Conservation (phyloP, 176 grass and related monocot genomes). For the Zoysia pacifica region DNA sequence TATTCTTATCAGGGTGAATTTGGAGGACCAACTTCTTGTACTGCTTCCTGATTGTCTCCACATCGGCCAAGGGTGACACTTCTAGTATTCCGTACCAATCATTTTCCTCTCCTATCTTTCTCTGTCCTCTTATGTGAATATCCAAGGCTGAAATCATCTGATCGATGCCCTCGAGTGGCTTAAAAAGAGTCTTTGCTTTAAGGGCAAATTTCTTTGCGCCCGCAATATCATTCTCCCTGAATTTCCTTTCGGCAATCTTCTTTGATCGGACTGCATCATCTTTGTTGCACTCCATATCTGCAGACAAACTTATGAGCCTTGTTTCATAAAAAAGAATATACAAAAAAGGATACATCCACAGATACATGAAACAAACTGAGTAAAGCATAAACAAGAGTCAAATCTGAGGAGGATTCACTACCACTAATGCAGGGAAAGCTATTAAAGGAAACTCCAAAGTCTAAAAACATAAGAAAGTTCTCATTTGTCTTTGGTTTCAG, state of each 20-base stretch:
- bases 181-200: constrained; percentile 64
- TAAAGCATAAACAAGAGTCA: background rate
- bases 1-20: constrained; percentile 80
- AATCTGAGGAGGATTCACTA: background rate
- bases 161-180: constrained; percentile 53
- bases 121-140: constrained; percentile 54
- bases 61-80: constrained; percentile 42
- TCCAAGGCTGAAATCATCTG: constrained; percentile 65
- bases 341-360: background rate
- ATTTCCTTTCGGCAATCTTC: constrained; percentile 68
- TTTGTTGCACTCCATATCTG: constrained; percentile 71
- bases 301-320: constrained; percentile 29
- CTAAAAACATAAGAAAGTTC: background rate
- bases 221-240: constrained; percentile 46
- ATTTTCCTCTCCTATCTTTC: constrained; percentile 45
- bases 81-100: constrained; percentile 68
- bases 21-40: constrained; percentile 72
- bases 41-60: constrained; percentile 60
- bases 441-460: background rate
- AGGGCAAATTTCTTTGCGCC: constrained; percentile 64
- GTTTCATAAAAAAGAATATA: constrained; percentile 23
- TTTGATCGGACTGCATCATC: constrained; percentile 53
- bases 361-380: background rate
- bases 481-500: background rate
- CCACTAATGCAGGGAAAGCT: background rate